Conservation (phyloP, 139 green algal species). For the Tetradesmus lagerheimii region DNA sequence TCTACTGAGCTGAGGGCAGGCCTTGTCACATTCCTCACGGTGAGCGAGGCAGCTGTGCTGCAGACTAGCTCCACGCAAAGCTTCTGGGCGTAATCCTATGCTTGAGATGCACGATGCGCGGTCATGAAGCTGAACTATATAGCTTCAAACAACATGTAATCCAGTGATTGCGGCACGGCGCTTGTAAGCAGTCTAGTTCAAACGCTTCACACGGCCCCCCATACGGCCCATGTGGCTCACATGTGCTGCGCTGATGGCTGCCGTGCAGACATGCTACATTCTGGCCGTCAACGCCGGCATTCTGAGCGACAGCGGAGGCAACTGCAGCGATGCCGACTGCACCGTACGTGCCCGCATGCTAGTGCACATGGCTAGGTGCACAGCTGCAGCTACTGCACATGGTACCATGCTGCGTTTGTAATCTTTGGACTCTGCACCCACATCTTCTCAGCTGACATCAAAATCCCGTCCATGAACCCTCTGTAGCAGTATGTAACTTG, state of each 20-base stretch:
- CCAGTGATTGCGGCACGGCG: too few relatives aligned
- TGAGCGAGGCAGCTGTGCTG: neutral
- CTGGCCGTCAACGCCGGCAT: constrained; percentile 82
- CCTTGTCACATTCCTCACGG: constrained; percentile 83
- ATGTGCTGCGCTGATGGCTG: neutral
- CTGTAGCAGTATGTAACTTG: too few relatives aligned
- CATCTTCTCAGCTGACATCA: too few relatives aligned
- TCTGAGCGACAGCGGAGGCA: constrained; percentile 74
- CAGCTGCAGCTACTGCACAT: neutral
- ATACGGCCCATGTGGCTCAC: neutral
- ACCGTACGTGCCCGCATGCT: constrained; percentile 25
- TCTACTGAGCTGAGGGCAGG: constrained; percentile 78
- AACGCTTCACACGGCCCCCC: too few relatives aligned
- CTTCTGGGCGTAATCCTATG: too few relatives aligned
- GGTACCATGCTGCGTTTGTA: too few relatives aligned
- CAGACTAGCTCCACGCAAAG: too few relatives aligned
- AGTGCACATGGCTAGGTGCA: neutral
- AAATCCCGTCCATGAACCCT: too few relatives aligned
- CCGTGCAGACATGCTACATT: neutral
- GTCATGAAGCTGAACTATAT: neutral
- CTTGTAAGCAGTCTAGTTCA: too few relatives aligned
- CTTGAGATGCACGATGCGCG: neutral
- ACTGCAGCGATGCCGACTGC: constrained; percentile 68
- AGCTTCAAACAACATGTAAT: too few relatives aligned
- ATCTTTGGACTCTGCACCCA: too few relatives aligned